These are phyloP conservation scores for Glycine soja DNA, from an alignment of 306 rosid genomes.

Conservation along the genomic window DNA sequence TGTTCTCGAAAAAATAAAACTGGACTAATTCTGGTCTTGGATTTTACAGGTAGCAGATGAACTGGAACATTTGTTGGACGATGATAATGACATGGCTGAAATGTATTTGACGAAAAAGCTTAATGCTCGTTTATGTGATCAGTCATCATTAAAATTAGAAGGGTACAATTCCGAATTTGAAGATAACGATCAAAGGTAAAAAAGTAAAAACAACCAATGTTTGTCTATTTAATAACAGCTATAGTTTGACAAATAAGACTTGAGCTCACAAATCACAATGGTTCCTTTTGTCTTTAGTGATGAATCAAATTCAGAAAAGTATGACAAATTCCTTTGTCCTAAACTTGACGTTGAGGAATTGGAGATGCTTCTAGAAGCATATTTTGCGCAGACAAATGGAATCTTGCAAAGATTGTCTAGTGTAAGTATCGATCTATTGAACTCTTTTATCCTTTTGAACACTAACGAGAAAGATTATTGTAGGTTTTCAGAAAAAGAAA, in stretches of 20 bases:
- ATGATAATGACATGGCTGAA: conserved; percentile 88
- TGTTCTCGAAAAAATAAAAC: no score
- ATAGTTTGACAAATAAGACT: no score
- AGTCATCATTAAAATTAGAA: conserved; percentile 35
- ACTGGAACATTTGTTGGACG: conserved; percentile 78
- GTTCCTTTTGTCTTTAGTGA: conserved; percentile 28
- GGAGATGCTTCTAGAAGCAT: conserved; percentile 89
- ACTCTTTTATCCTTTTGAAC: no score
- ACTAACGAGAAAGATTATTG: no score
- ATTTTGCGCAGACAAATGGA: conserved; percentile 85
- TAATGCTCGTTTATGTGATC: conserved; percentile 49
- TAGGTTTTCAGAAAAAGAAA: no score
- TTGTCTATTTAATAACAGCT: no score
- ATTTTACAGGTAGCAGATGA: conserved; percentile 69
- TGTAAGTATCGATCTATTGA: conserved; percentile 45
- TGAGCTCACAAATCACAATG: no score
- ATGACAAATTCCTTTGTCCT: conserved; percentile 44
- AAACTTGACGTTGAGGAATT: conserved; percentile 74
- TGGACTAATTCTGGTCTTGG: no score
- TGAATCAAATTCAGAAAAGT: conserved; percentile 45
- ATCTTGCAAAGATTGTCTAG: conserved; percentile 68
- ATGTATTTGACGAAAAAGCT: conserved; percentile 84
- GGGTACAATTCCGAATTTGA: conserved; percentile 37
- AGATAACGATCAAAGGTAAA: conserved; percentile 48
- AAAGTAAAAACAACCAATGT: conserved; percentile 28